Conservation (phyloP, 2,329 filamentous ascomycete genomes). For the Volutella citrinella region DNA sequence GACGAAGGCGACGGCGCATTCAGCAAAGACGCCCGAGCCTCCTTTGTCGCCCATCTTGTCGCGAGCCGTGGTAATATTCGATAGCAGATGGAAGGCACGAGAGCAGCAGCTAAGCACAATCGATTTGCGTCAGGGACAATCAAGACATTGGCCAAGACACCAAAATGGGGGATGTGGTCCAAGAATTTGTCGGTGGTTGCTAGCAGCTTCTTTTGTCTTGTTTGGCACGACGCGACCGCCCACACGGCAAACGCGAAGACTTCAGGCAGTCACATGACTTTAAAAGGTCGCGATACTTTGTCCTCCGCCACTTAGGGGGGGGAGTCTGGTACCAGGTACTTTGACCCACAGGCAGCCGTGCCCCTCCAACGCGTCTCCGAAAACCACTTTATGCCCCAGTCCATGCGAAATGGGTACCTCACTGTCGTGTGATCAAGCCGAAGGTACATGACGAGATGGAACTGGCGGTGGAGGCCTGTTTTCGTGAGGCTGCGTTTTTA, state of each 20-base stretch:
- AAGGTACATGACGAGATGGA: too few relatives aligned
- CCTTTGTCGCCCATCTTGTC: slow-evolving; percentile 29
- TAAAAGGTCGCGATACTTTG: slow-evolving; percentile 4
- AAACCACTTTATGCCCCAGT: slow-evolving; percentile 18
- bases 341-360: slow-evolving; percentile 5
- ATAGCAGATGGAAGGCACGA: not conserved
- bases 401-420: too few relatives aligned
- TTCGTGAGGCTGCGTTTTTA: too few relatives aligned
- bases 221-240: slow-evolving; percentile 13
- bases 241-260: slow-evolving; percentile 33
- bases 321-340: slow-evolving; percentile 4
- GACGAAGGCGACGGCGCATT: slow-evolving; percentile 46
- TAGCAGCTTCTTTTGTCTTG: too few relatives aligned
- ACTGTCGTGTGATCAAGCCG: too few relatives aligned
- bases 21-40: slow-evolving; percentile 34
- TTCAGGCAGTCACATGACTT: slow-evolving; percentile 34
- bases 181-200: not conserved
- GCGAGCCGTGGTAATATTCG: too few relatives aligned
- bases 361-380: slow-evolving; percentile 6
- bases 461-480: too few relatives aligned
- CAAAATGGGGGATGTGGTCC: not conserved
- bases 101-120: slow-evolving; percentile 5
- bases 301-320: not conserved
- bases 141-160: too few relatives aligned
- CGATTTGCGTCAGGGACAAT: not conserved